Conservation (phyloP, 495 filamentous ascomycete species). For the Pseudoneurospora amorphoporcata region DNA sequence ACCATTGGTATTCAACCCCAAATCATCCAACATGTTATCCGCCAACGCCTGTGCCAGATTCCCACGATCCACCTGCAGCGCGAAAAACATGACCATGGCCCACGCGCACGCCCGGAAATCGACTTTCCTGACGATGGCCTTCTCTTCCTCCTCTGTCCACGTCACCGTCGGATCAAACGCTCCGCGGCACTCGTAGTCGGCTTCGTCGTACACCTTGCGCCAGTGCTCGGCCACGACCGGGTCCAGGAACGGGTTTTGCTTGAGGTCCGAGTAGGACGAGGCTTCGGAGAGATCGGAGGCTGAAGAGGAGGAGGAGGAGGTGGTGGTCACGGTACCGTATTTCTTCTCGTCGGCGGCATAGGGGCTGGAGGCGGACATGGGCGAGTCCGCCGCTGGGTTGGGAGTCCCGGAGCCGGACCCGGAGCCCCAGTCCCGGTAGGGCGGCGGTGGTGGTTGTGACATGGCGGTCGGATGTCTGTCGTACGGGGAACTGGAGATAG, state of each 20-base stretch:
- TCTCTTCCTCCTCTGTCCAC: conserved; percentile 47
- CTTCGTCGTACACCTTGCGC: conserved; percentile 37
- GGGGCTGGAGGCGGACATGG: not conserved
- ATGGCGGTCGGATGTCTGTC: not conserved
- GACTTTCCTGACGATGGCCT: conserved; percentile 37
- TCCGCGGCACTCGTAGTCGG: conserved; percentile 40
- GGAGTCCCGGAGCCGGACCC: not conserved
- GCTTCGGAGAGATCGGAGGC: not conserved
- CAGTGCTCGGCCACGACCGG: conserved; percentile 37
- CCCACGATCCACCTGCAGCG: conserved; percentile 46
- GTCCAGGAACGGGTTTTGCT: conserved; percentile 34
- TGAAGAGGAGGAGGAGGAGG: not conserved
- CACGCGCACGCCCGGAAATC: conserved; percentile 42
- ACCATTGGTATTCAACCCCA: conserved; percentile 44
- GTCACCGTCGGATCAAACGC: conserved; percentile 41
- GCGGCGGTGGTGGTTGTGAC: not conserved
- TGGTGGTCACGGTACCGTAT: not conserved
- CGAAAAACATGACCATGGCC: conserved; percentile 46
- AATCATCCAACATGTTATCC: conserved; percentile 45
- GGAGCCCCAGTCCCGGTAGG: not conserved
- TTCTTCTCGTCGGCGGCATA: not conserved
- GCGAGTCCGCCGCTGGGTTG: not conserved
- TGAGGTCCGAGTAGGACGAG: conserved; percentile 2
- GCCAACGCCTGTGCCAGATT: conserved; percentile 47
- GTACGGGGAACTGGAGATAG: not conserved